Base-by-base conservation (phyloP, 371 early-diverging fungal species). In the Dinochytrium kinnereticum region DNA sequence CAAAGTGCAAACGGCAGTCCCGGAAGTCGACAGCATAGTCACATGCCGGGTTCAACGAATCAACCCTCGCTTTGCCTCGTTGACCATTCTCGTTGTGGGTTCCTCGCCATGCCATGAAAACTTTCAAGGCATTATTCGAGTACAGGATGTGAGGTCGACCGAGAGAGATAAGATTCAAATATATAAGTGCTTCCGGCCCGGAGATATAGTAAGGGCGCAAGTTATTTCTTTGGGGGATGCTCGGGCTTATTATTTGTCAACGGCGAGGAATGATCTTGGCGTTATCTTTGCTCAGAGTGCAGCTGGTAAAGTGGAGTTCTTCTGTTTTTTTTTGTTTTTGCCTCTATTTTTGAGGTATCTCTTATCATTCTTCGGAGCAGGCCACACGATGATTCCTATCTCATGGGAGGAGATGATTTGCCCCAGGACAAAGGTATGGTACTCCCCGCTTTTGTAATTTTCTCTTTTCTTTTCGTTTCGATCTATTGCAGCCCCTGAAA, bases 371-470 rank as follows among this genome's bases (percentile, higher is more conserved):
- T n/a, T n/a, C n/a, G 10, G 7, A 28, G 36, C 75, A 85, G 95
- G 97, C 50, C 91, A 90, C 49, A 90, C 96, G 0, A 93, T 98
- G 95, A 87, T 96, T 49, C 98, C 98, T 0, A 90, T 97, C 55
- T 94, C 95, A 37, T 98, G 98, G 98, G 93, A 96, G 80, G 91
- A 96, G 76, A 98, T 98, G 98, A 91, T 96, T 71, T 96, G 96
- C 78, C 93, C 98, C 15, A 92, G 91, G 77, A 96, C 98, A 1
- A 89, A 90, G 75, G 87, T 34, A 61, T 15, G 34, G 15, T 61
- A 30, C 21, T 7, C 15, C 84, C 0, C 85, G 91, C 39, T 94
- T 93, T 71, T 85, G 84, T 68, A 55, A n/a, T n/a, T n/a, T n/a
- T n/a, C n/a, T n/a, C n/a, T 21, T 44, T 44, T 21, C 49, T 44